Evolutionary conservation across 306 rosid genomes (phyloP).

Genomic region (Pyrus betulifolia): DNA sequence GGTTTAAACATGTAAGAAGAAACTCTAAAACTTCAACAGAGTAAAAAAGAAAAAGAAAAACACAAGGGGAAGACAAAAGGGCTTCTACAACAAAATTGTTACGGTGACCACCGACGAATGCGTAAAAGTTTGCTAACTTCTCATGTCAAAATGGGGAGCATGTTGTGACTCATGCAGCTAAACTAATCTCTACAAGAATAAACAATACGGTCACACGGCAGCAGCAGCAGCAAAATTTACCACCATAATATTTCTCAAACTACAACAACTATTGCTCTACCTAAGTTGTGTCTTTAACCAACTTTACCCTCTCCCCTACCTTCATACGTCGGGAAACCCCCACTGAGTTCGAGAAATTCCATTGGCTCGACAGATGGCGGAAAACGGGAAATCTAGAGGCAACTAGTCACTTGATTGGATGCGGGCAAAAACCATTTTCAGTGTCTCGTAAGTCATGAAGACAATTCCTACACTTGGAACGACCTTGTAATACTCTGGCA

Average conservation of each 20-base stretch:
- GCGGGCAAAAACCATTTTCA: constrained; percentile 41
- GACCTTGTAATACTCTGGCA: constrained; percentile 87
- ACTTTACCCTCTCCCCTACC: not conserved
- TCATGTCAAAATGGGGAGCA: constrained; percentile 10
- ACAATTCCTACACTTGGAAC: constrained; percentile 81
- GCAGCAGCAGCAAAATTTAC: constrained; percentile 45
- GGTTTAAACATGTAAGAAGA: not conserved
- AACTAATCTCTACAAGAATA: constrained; percentile 20
- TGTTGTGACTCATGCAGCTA: constrained; percentile 10
- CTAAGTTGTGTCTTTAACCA: constrained; percentile 9
- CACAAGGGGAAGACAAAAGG: not conserved
- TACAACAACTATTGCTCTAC: constrained; percentile 3
- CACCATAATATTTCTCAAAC: constrained; percentile 18
- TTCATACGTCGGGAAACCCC: not conserved
- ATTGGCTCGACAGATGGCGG: constrained; percentile 2
- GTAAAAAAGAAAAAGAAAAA: not conserved
- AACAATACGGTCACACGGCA: constrained; percentile 12
- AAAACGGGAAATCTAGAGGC: not conserved
- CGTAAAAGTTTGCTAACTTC: not conserved
- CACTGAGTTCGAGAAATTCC: not conserved
- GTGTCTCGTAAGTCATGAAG: constrained; percentile 75
- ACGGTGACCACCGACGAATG: constrained; percentile 1
- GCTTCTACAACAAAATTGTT: constrained; percentile 7
- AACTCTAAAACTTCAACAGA: not conserved
- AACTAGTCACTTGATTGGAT: constrained; percentile 25